These are phyloP conservation scores for Lobosporangium transversale DNA, from an alignment of 192 early-diverging fungal genomes.

Conservation along the genomic window DNA sequence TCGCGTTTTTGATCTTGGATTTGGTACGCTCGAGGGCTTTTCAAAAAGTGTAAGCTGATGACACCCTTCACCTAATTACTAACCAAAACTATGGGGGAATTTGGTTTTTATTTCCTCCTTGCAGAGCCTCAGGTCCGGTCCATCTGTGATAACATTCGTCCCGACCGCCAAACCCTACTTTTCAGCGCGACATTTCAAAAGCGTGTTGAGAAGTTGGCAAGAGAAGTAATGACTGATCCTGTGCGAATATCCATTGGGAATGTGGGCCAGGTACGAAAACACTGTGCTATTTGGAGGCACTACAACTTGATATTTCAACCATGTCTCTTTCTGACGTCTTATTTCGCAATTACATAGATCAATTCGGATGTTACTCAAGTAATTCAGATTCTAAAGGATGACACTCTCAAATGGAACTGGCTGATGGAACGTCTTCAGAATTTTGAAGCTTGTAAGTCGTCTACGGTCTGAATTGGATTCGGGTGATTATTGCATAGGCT, in stretches of 20 bases:
- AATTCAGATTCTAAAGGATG: conserved; percentile 69
- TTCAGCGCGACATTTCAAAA: conserved; percentile 86
- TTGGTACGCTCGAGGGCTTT: conserved; percentile 86
- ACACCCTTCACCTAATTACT: too few species aligned
- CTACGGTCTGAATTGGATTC: neutral
- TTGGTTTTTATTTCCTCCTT: neutral
- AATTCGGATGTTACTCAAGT: conserved; percentile 83
- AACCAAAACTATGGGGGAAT: too few species aligned
- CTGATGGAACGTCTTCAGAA: conserved; percentile 62
- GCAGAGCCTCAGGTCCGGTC: conserved; percentile 80
- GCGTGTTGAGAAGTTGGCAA: conserved; percentile 73
- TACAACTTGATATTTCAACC: neutral
- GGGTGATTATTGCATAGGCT: neutral
- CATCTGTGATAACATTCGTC: conserved; percentile 82
- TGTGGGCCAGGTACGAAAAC: conserved; percentile 61
- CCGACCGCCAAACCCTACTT: conserved; percentile 83
- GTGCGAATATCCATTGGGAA: conserved; percentile 79
- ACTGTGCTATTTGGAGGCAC: neutral
- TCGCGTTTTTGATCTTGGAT: conserved; percentile 95
- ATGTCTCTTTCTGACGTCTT: neutral
- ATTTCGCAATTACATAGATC: too few species aligned
- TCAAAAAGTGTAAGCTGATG: too few species aligned
- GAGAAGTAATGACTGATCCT: conserved; percentile 76
- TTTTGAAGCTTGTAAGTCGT: conserved; percentile 61
- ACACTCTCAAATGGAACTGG: conserved; percentile 82